Evolutionary conservation across 257 asterid genomes (phyloP).

Genomic region (Solanum clarkiae): DNA sequence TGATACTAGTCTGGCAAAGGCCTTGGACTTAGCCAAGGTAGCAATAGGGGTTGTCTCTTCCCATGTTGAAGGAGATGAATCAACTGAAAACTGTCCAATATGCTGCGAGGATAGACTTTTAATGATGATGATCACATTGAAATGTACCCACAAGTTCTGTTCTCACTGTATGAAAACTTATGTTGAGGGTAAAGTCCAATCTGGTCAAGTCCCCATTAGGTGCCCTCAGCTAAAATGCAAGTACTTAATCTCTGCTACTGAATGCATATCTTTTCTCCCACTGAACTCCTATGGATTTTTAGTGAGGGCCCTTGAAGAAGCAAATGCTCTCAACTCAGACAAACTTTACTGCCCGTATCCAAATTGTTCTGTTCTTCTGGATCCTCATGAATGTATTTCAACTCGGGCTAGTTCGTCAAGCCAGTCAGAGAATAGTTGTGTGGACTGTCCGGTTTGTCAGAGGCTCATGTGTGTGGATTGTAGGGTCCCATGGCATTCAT

Average conservation of each 20-base stretch:
- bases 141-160: conserved; percentile 85
- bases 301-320: conserved; percentile 52
- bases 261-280: conserved; percentile 62
- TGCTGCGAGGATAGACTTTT: conserved; percentile 75
- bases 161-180: conserved; percentile 81
- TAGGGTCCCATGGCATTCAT: conserved; percentile 82
- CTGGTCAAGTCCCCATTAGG: conserved; percentile 48
- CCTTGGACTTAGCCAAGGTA: conserved; percentile 59
- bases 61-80: conserved; percentile 24
- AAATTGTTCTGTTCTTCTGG: conserved; percentile 61
- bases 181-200: conserved; percentile 59
- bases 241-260: conserved; percentile 45
- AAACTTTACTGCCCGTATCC: conserved; percentile 58
- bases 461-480: conserved; percentile 66
- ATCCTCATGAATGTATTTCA: conserved; percentile 51
- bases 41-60: conserved; percentile 70
- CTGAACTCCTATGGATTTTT: conserved; percentile 50
- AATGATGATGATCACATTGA: conserved; percentile 52
- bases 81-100: conserved; percentile 55
- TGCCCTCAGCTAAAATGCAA: conserved; percentile 81
- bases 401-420: conserved; percentile 45
- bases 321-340: conserved; percentile 23
- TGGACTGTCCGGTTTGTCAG: conserved; percentile 76
- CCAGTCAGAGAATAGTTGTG: conserved; percentile 37
- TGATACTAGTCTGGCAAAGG: conserved; percentile 24